Base-by-base conservation (phyloP, 352 stramenopile species). In the Plasmopara halstedii region DNA sequence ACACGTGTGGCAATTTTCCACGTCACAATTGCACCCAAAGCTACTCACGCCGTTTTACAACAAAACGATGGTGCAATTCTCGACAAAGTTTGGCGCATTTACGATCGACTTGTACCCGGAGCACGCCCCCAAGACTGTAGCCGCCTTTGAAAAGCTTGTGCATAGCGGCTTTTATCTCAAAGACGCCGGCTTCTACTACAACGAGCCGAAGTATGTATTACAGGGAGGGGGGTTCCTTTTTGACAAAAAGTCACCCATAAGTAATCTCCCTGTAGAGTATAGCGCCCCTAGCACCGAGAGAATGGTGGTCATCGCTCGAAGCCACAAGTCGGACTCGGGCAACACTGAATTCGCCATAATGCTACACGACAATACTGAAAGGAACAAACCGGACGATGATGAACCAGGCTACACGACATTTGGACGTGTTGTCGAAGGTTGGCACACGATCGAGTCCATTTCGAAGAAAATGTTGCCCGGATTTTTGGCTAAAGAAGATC, bases 281-380 rank as follows among this genome's bases (percentile, higher is more conserved):
- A 92, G 77, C 42, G 62, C 75, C 10, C 78, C 78, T 10, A 90
- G 74, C 57, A 71, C 71, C 15, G 72, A 90, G 64, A 72, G 76
- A 36, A 93, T 87, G 73, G 72, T 93, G 43, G 76, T 93, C 37
- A 59, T 93, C 27, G 81, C 81, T 6, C 81, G 81, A 23, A 62
- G 71, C 27, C 66, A 84, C 39, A 83, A 85, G 47, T 54, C 68
- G 18, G 56, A 77, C 42, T 88, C 78, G 8, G 81, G 81, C 36
- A 88, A 64, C 55, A 78, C 81, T 11, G 81, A 93, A 62, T 89
- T 93, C 42, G 75, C 81, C 11, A 83, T 93, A 45, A 90, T 93
- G 81, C 50, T 93, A 23, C 66, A 84, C 25, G 81, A 93, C 58
- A 93, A 93, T 53, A 74, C 73, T 63, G 52, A 61, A 56, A 58